These are phyloP conservation scores for Monosporascus sp. DNA, from an alignment of 2,329 filamentous ascomycete genomes.

Conservation along the genomic window DNA sequence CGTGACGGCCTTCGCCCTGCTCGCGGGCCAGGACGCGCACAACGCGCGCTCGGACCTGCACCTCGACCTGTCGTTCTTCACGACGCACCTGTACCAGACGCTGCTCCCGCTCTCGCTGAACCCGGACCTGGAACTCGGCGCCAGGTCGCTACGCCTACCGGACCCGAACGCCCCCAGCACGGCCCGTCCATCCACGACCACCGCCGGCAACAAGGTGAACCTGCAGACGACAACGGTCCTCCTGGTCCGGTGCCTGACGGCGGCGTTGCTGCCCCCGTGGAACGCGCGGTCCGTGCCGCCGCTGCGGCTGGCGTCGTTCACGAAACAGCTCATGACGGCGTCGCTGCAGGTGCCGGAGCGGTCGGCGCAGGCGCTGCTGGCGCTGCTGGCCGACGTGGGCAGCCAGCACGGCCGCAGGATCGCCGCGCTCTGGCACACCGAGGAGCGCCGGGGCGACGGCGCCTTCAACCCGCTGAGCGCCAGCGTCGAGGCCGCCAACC, in stretches of 20 bases:
- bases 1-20: conserved; percentile 91
- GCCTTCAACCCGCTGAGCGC: conserved; percentile 69
- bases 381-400: conserved; percentile 70
- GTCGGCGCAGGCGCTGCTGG: conserved; percentile 73
- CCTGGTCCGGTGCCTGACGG: conserved; percentile 78
- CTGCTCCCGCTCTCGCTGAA: conserved; percentile 74
- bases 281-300: conserved; percentile 73
- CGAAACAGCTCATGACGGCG: conserved; percentile 80
- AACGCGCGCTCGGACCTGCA: conserved; percentile 77
- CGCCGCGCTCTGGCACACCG: conserved; percentile 84
- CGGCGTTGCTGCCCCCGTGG: conserved; percentile 71
- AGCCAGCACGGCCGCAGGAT: conserved; percentile 81
- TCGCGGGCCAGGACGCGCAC: conserved; percentile 88
- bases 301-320: conserved; percentile 81
- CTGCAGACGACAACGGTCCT: conserved; percentile 92
- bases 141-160: conserved; percentile 65
- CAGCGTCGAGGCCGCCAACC: conserved; percentile 81
- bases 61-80: conserved; percentile 93
- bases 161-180: conserved; percentile 50
- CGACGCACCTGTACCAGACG: conserved; percentile 84
- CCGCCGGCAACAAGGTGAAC: conserved; percentile 69
- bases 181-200: conserved; percentile 32
- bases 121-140: conserved; percentile 78
- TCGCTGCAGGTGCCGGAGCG: conserved; percentile 88
- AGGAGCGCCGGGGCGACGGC: conserved; percentile 88